These are phyloP conservation scores for Hyphodiscus hymeniophilus DNA, from an alignment of 495 filamentous ascomycete species.

Conservation along the genomic window DNA sequence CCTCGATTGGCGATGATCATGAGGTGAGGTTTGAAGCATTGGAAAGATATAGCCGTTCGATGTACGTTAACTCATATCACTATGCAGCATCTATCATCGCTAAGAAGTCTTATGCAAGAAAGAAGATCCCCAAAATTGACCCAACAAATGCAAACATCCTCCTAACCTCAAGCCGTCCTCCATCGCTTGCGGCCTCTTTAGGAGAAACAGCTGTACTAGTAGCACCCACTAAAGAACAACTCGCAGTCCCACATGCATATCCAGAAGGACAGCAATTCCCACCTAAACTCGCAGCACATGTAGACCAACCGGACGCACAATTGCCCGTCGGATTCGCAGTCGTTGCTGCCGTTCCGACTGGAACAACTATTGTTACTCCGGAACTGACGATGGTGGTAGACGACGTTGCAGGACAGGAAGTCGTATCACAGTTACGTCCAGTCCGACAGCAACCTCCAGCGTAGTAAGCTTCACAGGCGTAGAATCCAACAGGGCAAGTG, in stretches of 20 bases:
- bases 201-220: slow-evolving; percentile 50
- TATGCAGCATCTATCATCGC: no score
- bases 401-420: slow-evolving; percentile 42
- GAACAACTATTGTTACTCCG: slow-evolving; percentile 58
- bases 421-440: slow-evolving; percentile 64
- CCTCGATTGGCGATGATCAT: no score
- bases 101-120: no score
- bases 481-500: slow-evolving; percentile 66
- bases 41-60: no score
- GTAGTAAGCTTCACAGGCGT: slow-evolving; percentile 61
- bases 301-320: slow-evolving; percentile 74
- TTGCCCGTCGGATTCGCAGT: slow-evolving; percentile 26
- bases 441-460: slow-evolving; percentile 59
- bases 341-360: slow-evolving; percentile 32
- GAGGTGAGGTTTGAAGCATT: no score
- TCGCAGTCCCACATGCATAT: slow-evolving; percentile 59
- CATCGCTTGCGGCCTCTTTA: slow-evolving; percentile 37
- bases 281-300: slow-evolving; percentile 53
- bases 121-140: no score
- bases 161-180: background rate
- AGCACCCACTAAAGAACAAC: slow-evolving; percentile 48
- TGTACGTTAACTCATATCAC: no score
- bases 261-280: slow-evolving; percentile 77
- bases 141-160: no score
- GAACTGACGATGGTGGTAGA: slow-evolving; percentile 56